These are phyloP conservation scores for Pythium monospermum DNA, from an alignment of 352 stramenopile genomes.

Conservation along the genomic window DNA sequence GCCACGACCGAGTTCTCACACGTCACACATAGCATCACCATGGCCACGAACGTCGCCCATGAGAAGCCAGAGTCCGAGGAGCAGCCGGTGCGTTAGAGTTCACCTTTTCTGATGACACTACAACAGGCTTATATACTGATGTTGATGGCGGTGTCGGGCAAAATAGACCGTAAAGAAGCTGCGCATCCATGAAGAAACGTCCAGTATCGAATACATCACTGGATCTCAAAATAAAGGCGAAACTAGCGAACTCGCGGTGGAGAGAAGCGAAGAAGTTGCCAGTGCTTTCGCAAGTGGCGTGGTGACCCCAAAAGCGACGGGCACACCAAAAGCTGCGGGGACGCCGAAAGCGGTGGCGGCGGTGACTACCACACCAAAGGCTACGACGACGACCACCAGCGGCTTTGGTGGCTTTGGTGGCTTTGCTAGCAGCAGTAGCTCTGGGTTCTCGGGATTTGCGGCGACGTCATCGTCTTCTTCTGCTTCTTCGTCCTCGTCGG, in stretches of 20 bases:
- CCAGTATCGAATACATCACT: slow-evolving; percentile 20
- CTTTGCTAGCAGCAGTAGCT: too few species aligned
- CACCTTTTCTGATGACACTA: too few species aligned
- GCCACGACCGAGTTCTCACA: not conserved
- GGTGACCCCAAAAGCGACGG: not conserved
- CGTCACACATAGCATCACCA: slow-evolving; percentile 9
- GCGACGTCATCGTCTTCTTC: slow-evolving; percentile 2
- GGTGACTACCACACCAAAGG: too few species aligned
- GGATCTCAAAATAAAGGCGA: slow-evolving; percentile 20
- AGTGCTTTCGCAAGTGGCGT: not conserved
- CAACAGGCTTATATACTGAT: too few species aligned
- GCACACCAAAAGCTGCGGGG: too few species aligned
- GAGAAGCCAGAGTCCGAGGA: slow-evolving; percentile 70
- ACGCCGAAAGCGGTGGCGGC: not conserved
- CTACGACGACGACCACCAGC: slow-evolving; percentile 22
- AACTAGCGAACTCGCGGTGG: slow-evolving; percentile 10
- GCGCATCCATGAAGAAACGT: slow-evolving; percentile 22
- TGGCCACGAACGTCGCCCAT: slow-evolving; percentile 71
- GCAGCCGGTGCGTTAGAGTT: slow-evolving; percentile 45
- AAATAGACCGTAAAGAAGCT: slow-evolving; percentile 27
- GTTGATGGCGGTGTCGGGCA: not conserved
- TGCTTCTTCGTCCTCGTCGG: slow-evolving; percentile 27
- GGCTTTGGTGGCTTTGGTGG: slow-evolving; percentile 51
- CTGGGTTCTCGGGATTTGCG: slow-evolving; percentile 37
- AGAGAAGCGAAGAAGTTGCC: slow-evolving; percentile 15